A percentile compares a stretch with the other conserved stretches of the same genome.
phyloP scores from a whole-genome alignment of 208 protist genomes.

The Crithidia fasciculata region DNA sequence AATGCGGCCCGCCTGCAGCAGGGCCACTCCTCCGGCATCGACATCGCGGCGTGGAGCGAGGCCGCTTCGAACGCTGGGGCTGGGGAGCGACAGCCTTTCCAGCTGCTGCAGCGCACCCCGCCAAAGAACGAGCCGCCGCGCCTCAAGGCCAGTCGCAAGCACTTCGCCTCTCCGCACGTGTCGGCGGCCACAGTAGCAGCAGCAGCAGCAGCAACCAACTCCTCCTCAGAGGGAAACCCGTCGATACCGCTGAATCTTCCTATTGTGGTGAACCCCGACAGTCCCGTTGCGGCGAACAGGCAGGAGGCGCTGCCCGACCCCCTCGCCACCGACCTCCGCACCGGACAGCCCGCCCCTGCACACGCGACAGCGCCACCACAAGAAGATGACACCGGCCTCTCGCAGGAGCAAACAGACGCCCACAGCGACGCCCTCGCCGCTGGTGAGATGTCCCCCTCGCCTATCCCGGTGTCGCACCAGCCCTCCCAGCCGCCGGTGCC shows the following conservation, averaged over 20 bases:
- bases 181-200: not conserved
- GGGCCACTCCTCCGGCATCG: not conserved
- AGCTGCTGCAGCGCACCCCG: slow-evolving; percentile 20
- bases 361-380: not conserved
- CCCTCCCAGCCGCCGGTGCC: not conserved
- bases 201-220: no score
- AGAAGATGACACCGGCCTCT: not conserved
- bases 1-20: slow-evolving; percentile 6
- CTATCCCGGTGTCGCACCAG: slow-evolving; percentile 6
- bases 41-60: slow-evolving; percentile 15
- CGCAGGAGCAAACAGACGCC: not conserved
- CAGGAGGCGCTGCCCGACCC: not conserved
- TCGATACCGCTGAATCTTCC: not conserved
- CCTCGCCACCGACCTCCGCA: slow-evolving; percentile 11
- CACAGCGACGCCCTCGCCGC: not conserved
- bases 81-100: slow-evolving; percentile 15
- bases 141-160: slow-evolving; percentile 34
- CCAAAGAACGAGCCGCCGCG: slow-evolving; percentile 20
- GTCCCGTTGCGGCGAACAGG: slow-evolving; percentile 1
- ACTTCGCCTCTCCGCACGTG: slow-evolving; percentile 30
- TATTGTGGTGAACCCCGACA: slow-evolving; percentile 1
- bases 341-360: not conserved
- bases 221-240: not conserved
- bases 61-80: slow-evolving; percentile 4
- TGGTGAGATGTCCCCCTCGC: slow-evolving; percentile 7